phyloP scores from a whole-genome alignment of 2,329 filamentous ascomycete genomes.

The Scleromitrula shiraiana region DNA sequence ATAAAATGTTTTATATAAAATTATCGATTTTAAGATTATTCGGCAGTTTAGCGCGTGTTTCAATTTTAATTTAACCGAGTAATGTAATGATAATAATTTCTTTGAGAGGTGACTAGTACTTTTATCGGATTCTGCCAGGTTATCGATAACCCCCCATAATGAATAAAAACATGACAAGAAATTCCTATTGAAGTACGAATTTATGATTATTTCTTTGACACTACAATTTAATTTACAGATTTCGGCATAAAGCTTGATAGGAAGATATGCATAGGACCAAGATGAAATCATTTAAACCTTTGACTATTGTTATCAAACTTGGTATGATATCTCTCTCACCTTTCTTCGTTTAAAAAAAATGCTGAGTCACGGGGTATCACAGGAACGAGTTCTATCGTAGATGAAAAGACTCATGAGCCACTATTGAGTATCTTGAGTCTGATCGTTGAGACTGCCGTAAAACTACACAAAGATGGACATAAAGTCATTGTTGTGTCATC shows the following conservation, averaged over 20 bases:
- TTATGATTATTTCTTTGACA: not conserved
- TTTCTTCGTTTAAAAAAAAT: not conserved
- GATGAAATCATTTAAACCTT: conserved; percentile 46
- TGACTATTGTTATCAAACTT: conserved; percentile 63
- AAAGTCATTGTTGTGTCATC: conserved; percentile 94
- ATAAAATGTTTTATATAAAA: no score
- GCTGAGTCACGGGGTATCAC: conserved; percentile 7
- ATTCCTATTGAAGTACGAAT: no score
- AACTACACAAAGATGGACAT: conserved; percentile 82
- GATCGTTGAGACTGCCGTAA: conserved; percentile 90
- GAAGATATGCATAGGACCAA: conserved; percentile 12
- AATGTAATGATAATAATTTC: no score
- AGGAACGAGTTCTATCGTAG: conserved; percentile 99
- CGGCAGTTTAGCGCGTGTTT: no score
- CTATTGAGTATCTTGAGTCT: conserved; percentile 82
- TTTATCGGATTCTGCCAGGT: conserved; percentile 5
- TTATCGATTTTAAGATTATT: no score
- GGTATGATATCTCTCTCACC: conserved; percentile 34
- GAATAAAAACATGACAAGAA: no score
- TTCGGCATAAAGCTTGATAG: not conserved
- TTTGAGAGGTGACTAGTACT: no score
- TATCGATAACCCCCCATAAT: no score
- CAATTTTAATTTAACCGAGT: no score
- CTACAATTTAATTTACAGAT: not conserved
- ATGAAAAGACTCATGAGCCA: conserved; percentile 90